phyloP scores from a whole-genome alignment of 202 grass and related monocot species.

The Schoenoplectus tabernaemontani region DNA sequence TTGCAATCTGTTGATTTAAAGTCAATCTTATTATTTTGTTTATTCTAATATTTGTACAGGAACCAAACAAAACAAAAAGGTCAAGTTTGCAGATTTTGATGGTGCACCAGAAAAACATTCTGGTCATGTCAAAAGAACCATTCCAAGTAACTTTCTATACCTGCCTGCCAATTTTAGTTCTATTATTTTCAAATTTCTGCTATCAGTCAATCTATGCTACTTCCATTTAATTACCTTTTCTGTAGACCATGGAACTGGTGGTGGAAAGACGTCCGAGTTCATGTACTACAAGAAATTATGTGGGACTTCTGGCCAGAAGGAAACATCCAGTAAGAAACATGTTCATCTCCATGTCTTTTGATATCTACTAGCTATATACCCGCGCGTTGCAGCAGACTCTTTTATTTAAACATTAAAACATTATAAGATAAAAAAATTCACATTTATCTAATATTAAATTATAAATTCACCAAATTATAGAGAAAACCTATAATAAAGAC shows the following conservation, averaged over 20 bases:
- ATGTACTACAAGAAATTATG: constrained; percentile 62
- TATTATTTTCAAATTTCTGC: constrained; percentile 2
- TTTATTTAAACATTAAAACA: no score
- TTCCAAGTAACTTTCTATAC: background rate
- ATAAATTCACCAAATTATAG: no score
- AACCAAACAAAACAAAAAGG: constrained; percentile 46
- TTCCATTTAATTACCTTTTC: constrained; percentile 9
- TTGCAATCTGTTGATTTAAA: background rate
- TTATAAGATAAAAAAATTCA: no score
- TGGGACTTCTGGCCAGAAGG: constrained; percentile 37
- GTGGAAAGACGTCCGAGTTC: constrained; percentile 54
- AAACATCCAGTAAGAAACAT: constrained; percentile 26
- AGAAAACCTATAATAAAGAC: no score
- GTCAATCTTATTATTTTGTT: background rate
- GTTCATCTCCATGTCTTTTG: constrained; percentile 17
- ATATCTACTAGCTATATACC: no score
- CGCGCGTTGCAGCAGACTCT: no score
- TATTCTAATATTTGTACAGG: constrained; percentile 23
- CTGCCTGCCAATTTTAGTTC: background rate
- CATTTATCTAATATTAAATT: no score
- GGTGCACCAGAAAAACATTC: constrained; percentile 24
- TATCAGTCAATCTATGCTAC: constrained; percentile 9
- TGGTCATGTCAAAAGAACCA: constrained; percentile 29
- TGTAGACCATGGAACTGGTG: constrained; percentile 32
- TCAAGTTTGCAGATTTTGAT: constrained; percentile 49